A percentile compares a stretch with the other conserved stretches of the same genome.
phyloP scores from a whole-genome alignment of 2,329 filamentous ascomycete genomes.

The Penicillium sp. region DNA sequence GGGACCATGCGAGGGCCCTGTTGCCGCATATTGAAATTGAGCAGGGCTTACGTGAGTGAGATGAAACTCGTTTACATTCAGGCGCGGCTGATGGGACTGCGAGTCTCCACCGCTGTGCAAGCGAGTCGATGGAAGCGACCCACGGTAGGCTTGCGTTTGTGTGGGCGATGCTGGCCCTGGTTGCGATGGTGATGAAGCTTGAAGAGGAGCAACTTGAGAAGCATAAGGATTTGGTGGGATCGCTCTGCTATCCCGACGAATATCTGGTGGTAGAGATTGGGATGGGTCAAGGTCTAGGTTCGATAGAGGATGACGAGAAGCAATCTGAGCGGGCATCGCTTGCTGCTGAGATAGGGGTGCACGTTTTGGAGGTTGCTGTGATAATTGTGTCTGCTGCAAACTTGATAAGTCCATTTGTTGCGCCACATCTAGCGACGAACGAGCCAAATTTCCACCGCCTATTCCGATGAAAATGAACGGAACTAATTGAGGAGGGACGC shows the following conservation, averaged over 20 bases:
- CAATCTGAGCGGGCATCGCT: constrained; percentile 17
- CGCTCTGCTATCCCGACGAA: constrained; percentile 26
- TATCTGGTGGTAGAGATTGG: constrained; percentile 17
- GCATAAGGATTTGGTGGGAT: constrained; percentile 35
- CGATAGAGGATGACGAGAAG: constrained; percentile 20
- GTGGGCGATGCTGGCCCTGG: constrained; percentile 19
- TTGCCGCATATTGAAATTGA: constrained; percentile 29
- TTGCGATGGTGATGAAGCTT: constrained; percentile 21
- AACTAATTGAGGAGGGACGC: constrained; percentile 70
- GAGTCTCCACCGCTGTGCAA: constrained; percentile 15
- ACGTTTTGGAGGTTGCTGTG: constrained; percentile 20
- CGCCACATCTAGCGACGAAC: constrained; percentile 62
- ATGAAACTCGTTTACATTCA: constrained; percentile 43
- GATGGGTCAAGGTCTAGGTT: constrained; percentile 18
- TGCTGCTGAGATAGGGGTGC: constrained; percentile 25
- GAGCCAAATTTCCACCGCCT: constrained; percentile 59
- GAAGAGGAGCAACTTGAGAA: constrained; percentile 17
- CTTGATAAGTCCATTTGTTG: constrained; percentile 56
- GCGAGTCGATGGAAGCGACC: constrained; percentile 20
- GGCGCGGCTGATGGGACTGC: constrained; percentile 20
- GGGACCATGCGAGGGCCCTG: constrained; percentile 5
- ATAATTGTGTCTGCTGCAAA: constrained; percentile 16
- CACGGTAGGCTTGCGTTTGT: constrained; percentile 22
- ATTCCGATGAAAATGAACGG: constrained; percentile 72
- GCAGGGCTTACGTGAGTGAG: constrained; percentile 33